Conservation (phyloP, 2,329 filamentous ascomycete genomes). For the Xylaria multiplex region DNA sequence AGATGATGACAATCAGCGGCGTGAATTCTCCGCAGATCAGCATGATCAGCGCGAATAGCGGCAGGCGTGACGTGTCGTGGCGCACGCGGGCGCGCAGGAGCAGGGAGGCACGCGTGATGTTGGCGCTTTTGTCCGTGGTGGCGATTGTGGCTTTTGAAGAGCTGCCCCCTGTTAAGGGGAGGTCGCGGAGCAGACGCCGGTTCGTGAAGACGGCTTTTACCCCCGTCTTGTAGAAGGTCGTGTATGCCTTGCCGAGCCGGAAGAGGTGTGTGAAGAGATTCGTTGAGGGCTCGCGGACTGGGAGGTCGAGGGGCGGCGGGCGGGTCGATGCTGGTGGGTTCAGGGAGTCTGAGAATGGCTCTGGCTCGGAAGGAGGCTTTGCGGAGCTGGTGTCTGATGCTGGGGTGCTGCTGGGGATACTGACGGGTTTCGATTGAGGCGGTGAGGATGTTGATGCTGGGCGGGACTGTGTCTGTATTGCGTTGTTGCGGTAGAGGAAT, state of each 20-base stretch:
- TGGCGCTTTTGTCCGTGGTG: slow-evolving; percentile 45
- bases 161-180: not conserved
- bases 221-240: slow-evolving; percentile 88
- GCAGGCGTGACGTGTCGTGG: slow-evolving; percentile 80
- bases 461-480: not conserved
- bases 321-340: slow-evolving; percentile 80
- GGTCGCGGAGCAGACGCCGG: slow-evolving; percentile 59
- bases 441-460: slow-evolving; percentile 14
- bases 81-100: slow-evolving; percentile 74
- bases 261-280: slow-evolving; percentile 64
- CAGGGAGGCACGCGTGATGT: slow-evolving; percentile 72
- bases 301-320: slow-evolving; percentile 74
- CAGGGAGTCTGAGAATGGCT: slow-evolving; percentile 52
- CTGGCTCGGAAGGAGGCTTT: slow-evolving; percentile 18
- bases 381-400: slow-evolving; percentile 2
- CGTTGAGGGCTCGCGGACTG: slow-evolving; percentile 60
- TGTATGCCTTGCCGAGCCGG: slow-evolving; percentile 76
- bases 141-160: not conserved
- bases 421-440: not conserved
- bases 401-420: not conserved
- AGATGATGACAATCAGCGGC: slow-evolving; percentile 77
- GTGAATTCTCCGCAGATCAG: slow-evolving; percentile 87
- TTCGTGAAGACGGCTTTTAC: slow-evolving; percentile 80
- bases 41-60: slow-evolving; percentile 79
- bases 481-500: not conserved